A percentile compares a stretch with the other conserved stretches of the same genome.
phyloP scores from a whole-genome alignment of 305 asterid genomes.

The Stenogyne calaminthoides region DNA sequence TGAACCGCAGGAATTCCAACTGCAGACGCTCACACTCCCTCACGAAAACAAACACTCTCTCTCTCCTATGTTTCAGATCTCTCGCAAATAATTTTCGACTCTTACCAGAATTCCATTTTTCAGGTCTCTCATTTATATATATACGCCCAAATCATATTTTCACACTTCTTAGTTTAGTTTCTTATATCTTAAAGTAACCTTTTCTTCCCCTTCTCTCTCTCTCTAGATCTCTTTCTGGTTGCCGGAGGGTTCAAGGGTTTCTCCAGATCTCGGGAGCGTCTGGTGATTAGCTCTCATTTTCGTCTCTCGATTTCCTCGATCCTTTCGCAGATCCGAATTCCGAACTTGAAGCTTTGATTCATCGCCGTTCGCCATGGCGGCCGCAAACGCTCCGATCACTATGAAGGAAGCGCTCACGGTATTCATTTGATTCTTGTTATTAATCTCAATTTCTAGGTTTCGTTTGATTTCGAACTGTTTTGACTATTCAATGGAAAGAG shows the following conservation, averaged over 20 bases:
- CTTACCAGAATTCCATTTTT: slow-evolving; percentile 27
- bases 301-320: slow-evolving; percentile 25
- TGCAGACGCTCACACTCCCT: slow-evolving; percentile 24
- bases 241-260: slow-evolving; percentile 41
- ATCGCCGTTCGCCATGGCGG: slow-evolving; percentile 79
- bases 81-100: slow-evolving; percentile 27
- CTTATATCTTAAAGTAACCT: slow-evolving; percentile 25
- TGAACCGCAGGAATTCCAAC: slow-evolving; percentile 33
- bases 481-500: slow-evolving; percentile 23
- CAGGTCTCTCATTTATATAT: neutral
- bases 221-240: slow-evolving; percentile 36
- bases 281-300: slow-evolving; percentile 17
- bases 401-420: slow-evolving; percentile 93
- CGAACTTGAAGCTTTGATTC: slow-evolving; percentile 47
- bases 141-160: slow-evolving; percentile 6
- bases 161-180: slow-evolving; percentile 26
- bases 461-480: slow-evolving; percentile 21
- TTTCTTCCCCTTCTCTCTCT: too few species aligned
- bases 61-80: slow-evolving; percentile 35
- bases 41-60: slow-evolving; percentile 26
- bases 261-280: slow-evolving; percentile 39
- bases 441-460: slow-evolving; percentile 28
- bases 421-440: slow-evolving; percentile 27
- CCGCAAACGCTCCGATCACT: slow-evolving; percentile 93
- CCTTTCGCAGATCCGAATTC: slow-evolving; percentile 47